Percentiles rank a stretch among this genome's conserved stretches.
Conservation (phyloP, 208 protist genomes). For the Acanthamoeba triangularis region DNA sequence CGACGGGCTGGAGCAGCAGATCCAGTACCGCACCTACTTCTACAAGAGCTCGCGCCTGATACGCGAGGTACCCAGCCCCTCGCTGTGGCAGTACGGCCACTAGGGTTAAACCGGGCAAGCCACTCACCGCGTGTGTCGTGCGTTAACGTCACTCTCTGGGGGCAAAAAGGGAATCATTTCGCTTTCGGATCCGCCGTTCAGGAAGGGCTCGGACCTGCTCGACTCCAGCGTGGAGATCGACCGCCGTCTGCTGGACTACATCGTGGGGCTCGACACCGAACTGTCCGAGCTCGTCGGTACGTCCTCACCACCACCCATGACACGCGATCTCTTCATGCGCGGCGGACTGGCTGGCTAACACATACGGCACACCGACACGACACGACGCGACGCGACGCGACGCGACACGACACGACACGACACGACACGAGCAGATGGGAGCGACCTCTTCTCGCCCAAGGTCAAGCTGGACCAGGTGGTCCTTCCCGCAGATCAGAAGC, state of each 20-base stretch:
- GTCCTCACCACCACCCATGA: neutral
- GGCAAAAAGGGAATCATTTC: neutral
- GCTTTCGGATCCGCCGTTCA: neutral
- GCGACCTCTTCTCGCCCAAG: constrained; percentile 79
- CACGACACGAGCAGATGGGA: constrained; percentile 20
- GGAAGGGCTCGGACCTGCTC: constrained; percentile 55
- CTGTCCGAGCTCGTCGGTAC: constrained; percentile 82
- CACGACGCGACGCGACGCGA: too few species aligned
- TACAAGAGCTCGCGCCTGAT: constrained; percentile 81
- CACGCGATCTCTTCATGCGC: neutral
- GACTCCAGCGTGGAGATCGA: constrained; percentile 78
- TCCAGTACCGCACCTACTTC: constrained; percentile 76
- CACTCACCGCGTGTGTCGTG: neutral
- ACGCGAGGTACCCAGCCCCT: constrained; percentile 79
- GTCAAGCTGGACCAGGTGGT: constrained; percentile 79
- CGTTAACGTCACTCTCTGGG: neutral
- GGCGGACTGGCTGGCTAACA: neutral
- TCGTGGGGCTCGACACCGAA: constrained; percentile 85
- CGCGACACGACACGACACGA: neutral
- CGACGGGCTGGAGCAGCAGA: constrained; percentile 68
- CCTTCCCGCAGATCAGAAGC: constrained; percentile 74
- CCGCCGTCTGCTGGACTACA: constrained; percentile 83
- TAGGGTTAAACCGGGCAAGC: too few species aligned
- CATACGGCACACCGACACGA: too few species aligned
- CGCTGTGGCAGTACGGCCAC: too few species aligned